Percentiles rank a stretch among this genome's conserved stretches.
These are phyloP conservation scores for Nigrospora sphaerica DNA, from an alignment of 2,329 filamentous ascomycete genomes.

Conservation along the genomic window DNA sequence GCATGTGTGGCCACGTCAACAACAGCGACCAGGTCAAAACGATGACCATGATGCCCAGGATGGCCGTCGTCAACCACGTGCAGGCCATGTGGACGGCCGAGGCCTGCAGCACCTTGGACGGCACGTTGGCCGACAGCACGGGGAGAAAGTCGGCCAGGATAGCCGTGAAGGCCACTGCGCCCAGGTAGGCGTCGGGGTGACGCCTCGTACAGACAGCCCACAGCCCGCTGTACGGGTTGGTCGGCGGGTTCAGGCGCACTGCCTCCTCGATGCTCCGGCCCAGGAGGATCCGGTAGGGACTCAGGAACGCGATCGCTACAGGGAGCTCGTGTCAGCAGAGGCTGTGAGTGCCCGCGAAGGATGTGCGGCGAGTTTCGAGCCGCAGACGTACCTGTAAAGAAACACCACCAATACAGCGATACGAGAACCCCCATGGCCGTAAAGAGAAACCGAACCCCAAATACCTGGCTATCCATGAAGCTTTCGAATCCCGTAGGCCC, in stretches of 20 bases:
- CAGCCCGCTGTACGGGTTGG: conserved; percentile 38
- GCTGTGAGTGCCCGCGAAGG: conserved; percentile 1
- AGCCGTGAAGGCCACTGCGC: conserved; percentile 31
- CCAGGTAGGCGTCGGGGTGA: conserved; percentile 29
- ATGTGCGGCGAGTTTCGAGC: not conserved
- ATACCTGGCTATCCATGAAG: conserved; percentile 21
- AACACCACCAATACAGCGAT: conserved; percentile 24
- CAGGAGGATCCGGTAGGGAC: conserved; percentile 33
- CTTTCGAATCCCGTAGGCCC: conserved; percentile 9
- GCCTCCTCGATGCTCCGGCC: conserved; percentile 20
- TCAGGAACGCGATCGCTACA: conserved; percentile 35
- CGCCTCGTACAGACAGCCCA: conserved; percentile 24
- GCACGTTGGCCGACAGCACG: conserved; percentile 39
- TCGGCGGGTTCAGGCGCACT: conserved; percentile 28
- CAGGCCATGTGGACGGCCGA: conserved; percentile 31
- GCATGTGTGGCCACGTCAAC: conserved; percentile 34
- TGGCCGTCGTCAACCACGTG: conserved; percentile 27
- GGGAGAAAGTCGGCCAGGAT: conserved; percentile 44
- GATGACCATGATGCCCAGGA: conserved; percentile 35
- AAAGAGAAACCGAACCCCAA: conserved; percentile 29
- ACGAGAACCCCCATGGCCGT: conserved; percentile 25
- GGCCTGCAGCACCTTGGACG: conserved; percentile 35
- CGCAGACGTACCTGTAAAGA: conserved; percentile 25
- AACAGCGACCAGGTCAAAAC: conserved; percentile 32
- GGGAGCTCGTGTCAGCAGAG: not conserved